A percentile compares a stretch with the other conserved stretches of the same genome.
Conservation (phyloP, 495 filamentous ascomycete species). For the Aspergillus kassunensis region DNA sequence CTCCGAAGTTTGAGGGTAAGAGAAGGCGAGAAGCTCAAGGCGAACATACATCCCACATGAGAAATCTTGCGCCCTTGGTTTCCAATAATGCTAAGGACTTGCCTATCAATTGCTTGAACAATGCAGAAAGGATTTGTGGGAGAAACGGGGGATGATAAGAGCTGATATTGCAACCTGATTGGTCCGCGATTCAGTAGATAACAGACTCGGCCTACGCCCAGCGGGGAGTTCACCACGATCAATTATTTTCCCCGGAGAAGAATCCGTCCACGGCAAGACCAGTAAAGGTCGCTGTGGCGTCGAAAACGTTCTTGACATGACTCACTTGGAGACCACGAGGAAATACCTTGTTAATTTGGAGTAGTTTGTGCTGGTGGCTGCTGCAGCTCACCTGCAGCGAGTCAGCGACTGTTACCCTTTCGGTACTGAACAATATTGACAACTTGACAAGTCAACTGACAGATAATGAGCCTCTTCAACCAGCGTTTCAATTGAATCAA, state of each 20-base stretch:
- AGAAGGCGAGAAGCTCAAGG: neutral
- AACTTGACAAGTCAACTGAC: neutral
- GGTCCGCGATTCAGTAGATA: slow-evolving; percentile 6
- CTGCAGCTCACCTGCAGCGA: no score
- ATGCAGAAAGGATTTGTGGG: slow-evolving; percentile 13
- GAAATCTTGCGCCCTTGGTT: neutral
- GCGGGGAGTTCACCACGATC: neutral
- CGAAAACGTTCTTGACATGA: neutral
- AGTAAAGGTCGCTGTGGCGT: neutral
- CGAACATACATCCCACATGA: neutral
- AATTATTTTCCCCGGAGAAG: neutral
- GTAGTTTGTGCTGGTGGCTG: no score
- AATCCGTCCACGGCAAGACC: no score
- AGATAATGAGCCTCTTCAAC: no score
- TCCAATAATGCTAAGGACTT: slow-evolving; percentile 2
- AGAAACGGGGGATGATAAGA: slow-evolving; percentile 15
- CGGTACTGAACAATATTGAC: neutral
- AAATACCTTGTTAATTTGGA: neutral
- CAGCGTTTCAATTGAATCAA: neutral
- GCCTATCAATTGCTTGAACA: slow-evolving; percentile 2
- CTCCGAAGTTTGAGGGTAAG: neutral
- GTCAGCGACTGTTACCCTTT: no score
- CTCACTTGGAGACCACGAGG: neutral
- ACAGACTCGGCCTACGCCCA: slow-evolving; percentile 2
- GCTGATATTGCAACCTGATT: slow-evolving; percentile 2